A percentile compares a stretch with the other conserved stretches of the same genome.
Evolutionary conservation across 2,329 filamentous ascomycete genomes (phyloP).

Genomic region (Trichophyton simii): DNA sequence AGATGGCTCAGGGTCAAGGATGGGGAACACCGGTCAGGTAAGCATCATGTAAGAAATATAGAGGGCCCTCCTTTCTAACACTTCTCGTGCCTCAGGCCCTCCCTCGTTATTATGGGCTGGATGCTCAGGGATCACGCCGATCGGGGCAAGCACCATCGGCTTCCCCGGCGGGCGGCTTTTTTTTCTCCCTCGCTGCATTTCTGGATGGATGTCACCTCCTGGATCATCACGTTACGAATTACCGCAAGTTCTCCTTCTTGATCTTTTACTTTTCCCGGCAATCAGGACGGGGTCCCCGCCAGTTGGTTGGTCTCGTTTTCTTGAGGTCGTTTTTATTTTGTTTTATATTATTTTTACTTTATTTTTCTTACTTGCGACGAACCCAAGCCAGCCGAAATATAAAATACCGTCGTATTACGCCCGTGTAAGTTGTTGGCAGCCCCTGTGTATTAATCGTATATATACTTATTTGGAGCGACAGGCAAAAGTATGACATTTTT

Average conservation of each 20-base stretch:
- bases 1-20: neutral
- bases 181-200: neutral
- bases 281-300: neutral
- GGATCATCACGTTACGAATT: constrained; percentile 2
- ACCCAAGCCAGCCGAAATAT: too few species aligned
- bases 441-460: neutral
- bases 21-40: neutral
- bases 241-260: neutral
- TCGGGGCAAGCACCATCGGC: constrained; percentile 2
- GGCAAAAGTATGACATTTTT: neutral
- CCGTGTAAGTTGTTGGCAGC: neutral
- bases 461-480: neutral
- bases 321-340: too few species aligned
- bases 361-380: too few species aligned
- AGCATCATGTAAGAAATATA: neutral
- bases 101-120: neutral
- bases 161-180: neutral
- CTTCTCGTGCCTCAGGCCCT: neutral
- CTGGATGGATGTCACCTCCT: neutral
- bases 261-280: constrained; percentile 1
- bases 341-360: too few species aligned
- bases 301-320: neutral
- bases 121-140: neutral
- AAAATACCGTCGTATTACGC: too few species aligned
- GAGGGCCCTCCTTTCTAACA: neutral